These are phyloP conservation scores for Madurella fahalii DNA, from an alignment of 2,329 filamentous ascomycete species.

Conservation along the genomic window DNA sequence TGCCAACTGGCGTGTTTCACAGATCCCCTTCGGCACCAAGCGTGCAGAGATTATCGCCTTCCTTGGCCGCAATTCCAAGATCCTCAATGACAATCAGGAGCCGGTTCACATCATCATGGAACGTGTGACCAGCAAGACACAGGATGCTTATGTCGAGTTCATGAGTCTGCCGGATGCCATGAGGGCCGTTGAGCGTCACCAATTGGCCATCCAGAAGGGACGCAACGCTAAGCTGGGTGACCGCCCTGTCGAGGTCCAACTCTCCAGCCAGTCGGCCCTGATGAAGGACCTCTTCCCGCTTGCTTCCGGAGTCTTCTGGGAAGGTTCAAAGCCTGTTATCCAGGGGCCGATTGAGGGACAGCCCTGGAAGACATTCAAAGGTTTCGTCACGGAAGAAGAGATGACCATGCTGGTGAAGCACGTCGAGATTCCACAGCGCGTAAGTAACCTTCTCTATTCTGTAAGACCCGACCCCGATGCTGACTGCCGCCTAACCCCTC, in stretches of 20 bases:
- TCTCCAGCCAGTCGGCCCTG: constrained; percentile 53
- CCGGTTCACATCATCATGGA: constrained; percentile 63
- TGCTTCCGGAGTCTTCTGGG: constrained; percentile 54
- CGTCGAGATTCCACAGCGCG: constrained; percentile 57
- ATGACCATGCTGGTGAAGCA: constrained; percentile 61
- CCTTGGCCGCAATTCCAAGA: constrained; percentile 53
- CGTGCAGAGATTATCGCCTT: constrained; percentile 55
- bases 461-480: neutral
- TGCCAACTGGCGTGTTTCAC: neutral
- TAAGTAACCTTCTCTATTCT: constrained; percentile 38
- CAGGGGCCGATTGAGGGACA: constrained; percentile 32
- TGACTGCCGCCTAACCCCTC: neutral
- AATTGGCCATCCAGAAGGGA: constrained; percentile 29
- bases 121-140: constrained; percentile 57
- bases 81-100: constrained; percentile 51
- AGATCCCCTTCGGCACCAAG: constrained; percentile 55
- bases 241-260: constrained; percentile 52
- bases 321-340: constrained; percentile 42
- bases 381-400: constrained; percentile 60
- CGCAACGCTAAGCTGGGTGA: constrained; percentile 51
- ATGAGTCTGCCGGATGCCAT: constrained; percentile 49
- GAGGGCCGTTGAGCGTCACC: constrained; percentile 46
- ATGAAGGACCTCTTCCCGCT: constrained; percentile 61
- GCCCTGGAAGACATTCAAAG: constrained; percentile 52
- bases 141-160: constrained; percentile 60